These are phyloP conservation scores for Malbranchea zuffiana DNA, from an alignment of 2,329 filamentous ascomycete genomes.

Conservation along the genomic window DNA sequence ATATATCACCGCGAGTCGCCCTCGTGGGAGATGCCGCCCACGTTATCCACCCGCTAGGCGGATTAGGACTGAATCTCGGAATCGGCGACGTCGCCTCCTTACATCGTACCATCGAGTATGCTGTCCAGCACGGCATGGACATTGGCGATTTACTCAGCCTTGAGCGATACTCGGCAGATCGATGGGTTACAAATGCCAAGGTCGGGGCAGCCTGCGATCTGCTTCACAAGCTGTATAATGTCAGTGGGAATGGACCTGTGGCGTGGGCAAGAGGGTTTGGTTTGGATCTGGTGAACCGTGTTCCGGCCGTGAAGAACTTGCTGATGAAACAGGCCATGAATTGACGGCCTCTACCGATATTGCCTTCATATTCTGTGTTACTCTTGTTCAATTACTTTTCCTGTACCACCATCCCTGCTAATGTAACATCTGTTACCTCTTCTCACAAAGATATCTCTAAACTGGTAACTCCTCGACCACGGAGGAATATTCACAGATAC, in stretches of 20 bases:
- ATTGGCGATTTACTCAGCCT: slow-evolving; percentile 68
- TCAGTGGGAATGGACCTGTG: slow-evolving; percentile 59
- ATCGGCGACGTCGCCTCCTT: slow-evolving; percentile 79
- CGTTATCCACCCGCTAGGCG: slow-evolving; percentile 85
- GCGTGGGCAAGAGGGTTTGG: slow-evolving; percentile 71
- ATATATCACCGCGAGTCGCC: slow-evolving; percentile 79
- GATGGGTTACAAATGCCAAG: slow-evolving; percentile 75
- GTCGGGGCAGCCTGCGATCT: slow-evolving; percentile 71
- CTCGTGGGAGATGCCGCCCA: slow-evolving; percentile 92
- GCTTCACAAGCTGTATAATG: slow-evolving; percentile 83
- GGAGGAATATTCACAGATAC: too few species aligned
- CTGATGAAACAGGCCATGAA: slow-evolving; percentile 59
- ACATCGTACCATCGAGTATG: slow-evolving; percentile 60
- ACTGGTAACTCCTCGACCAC: too few species aligned
- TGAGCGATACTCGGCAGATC: slow-evolving; percentile 68
- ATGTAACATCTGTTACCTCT: too few species aligned
- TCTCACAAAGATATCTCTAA: too few species aligned
- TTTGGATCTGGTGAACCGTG: slow-evolving; percentile 60
- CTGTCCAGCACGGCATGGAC: slow-evolving; percentile 75
- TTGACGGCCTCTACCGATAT: too few species aligned
- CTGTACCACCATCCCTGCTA: too few species aligned
- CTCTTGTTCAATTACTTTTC: too few species aligned
- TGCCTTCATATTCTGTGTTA: neutral
- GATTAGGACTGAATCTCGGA: slow-evolving; percentile 88
- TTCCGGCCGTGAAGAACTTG: slow-evolving; percentile 68